Conservation (phyloP, 352 stramenopile genomes). For the Globisporangium paroecandrum region DNA sequence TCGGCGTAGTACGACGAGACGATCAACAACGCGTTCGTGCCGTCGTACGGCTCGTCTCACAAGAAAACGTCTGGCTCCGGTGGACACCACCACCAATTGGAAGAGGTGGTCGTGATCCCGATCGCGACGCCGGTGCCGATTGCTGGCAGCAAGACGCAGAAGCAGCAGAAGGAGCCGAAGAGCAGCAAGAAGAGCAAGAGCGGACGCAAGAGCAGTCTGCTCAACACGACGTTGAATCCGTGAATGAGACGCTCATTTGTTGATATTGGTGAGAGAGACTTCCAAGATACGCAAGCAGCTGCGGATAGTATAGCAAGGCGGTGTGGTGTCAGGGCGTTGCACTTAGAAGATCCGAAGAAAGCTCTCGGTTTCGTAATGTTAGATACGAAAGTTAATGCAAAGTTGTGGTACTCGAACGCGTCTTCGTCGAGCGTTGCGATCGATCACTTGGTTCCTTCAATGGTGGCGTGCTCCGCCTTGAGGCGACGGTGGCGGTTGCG, state of each 20-base stretch:
- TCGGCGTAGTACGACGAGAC: constrained; percentile 3
- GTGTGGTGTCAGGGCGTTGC: background rate
- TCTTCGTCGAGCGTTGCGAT: background rate
- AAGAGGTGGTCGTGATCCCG: constrained; percentile 7
- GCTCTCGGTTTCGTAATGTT: background rate
- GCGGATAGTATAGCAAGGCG: background rate
- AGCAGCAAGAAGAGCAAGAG: constrained; percentile 1
- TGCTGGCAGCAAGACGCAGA: background rate
- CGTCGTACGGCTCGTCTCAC: constrained; percentile 18
- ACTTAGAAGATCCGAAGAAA: background rate
- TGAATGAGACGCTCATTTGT: background rate
- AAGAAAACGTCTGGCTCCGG: background rate
- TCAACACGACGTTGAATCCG: constrained; percentile 16
- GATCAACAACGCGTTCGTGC: constrained; percentile 13
- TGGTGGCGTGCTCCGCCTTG: constrained; percentile 2
- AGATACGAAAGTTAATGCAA: background rate
- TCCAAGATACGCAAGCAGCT: background rate
- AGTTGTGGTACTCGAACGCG: background rate
- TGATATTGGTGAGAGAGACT: background rate
- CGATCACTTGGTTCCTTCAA: constrained; percentile 5
- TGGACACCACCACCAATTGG: background rate
- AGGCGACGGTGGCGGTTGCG: constrained; percentile 20
- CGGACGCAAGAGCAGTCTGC: constrained; percentile 9
- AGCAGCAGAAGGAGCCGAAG: constrained; percentile 8
- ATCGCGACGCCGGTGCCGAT: background rate